These are phyloP conservation scores for Aureobasidium zeae DNA, from an alignment of 2,329 filamentous ascomycete genomes.

Conservation along the genomic window DNA sequence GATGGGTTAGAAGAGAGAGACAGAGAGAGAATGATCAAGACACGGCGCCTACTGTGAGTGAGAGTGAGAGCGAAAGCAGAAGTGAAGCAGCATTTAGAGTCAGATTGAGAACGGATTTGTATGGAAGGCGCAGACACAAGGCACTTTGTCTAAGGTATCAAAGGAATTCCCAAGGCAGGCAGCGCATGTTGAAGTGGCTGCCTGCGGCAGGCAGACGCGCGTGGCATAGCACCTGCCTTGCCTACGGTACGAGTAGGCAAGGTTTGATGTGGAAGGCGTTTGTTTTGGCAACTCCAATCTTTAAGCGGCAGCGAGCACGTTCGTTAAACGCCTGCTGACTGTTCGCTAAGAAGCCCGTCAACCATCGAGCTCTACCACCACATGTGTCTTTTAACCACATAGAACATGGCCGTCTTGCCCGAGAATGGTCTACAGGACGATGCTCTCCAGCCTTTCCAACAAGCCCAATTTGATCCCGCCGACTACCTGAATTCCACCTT, in stretches of 20 bases:
- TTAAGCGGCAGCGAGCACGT: too few species aligned
- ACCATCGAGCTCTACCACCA: too few species aligned
- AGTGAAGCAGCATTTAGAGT: too few species aligned
- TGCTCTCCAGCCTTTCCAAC: slow-evolving; percentile 64
- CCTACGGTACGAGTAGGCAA: too few species aligned
- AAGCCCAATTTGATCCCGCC: slow-evolving; percentile 69
- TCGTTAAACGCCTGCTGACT: too few species aligned
- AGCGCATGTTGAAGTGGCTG: slow-evolving; percentile 13
- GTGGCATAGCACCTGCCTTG: not conserved
- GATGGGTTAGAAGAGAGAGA: not conserved
- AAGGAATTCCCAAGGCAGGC: not conserved
- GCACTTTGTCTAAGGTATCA: too few species aligned
- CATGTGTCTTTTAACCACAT: too few species aligned
- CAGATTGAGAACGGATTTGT: too few species aligned
- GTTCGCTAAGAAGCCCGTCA: too few species aligned
- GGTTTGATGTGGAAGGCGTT: too few species aligned
- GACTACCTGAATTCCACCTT: slow-evolving; percentile 76
- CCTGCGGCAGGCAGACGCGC: slow-evolving; percentile 5
- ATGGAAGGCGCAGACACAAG: too few species aligned
- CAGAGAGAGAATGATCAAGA: not conserved
- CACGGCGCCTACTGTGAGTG: not conserved
- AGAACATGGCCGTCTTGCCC: slow-evolving; percentile 16
- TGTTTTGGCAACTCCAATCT: not conserved
- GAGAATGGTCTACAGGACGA: slow-evolving; percentile 45
- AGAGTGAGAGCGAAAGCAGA: too few species aligned